Percentiles rank a stretch among this genome's conserved stretches.
These are phyloP conservation scores for Ustilago tritici DNA, from an alignment of 1,284 basidiomycete species.

Conservation along the genomic window DNA sequence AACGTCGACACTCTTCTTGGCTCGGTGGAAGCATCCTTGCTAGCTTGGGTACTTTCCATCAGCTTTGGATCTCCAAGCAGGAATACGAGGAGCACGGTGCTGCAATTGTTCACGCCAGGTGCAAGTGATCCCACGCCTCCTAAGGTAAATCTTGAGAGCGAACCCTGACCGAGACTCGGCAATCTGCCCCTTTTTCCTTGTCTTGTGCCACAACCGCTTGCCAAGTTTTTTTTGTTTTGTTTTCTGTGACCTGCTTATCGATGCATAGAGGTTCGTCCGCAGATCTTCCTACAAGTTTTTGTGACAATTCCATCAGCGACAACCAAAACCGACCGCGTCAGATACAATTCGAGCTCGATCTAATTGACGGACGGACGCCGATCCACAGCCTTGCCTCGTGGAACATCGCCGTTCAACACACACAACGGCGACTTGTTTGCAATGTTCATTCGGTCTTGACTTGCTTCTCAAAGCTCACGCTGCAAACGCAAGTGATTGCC, in stretches of 20 bases:
- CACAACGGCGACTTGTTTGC: conserved; percentile 1
- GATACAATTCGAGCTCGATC: neutral
- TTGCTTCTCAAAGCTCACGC: neutral
- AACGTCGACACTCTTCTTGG: conserved; percentile 67
- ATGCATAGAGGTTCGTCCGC: conserved; percentile 17
- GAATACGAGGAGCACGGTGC: conserved; percentile 69
- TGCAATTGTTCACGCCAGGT: conserved; percentile 65
- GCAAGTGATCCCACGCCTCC: conserved; percentile 46
- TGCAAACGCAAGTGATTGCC: neutral
- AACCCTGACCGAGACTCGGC: conserved; percentile 38
- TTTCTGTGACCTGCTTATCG: conserved; percentile 23
- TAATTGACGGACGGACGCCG: conserved; percentile 17
- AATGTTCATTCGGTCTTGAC: neutral
- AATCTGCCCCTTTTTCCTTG: conserved; percentile 10
- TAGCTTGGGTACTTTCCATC: conserved; percentile 67
- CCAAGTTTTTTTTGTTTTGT: neutral
- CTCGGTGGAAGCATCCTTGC: conserved; percentile 67
- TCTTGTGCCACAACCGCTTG: neutral
- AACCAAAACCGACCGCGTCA: conserved; percentile 9
- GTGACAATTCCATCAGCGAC: neutral
- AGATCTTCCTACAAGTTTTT: conserved; percentile 3
- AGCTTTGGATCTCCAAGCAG: conserved; percentile 68
- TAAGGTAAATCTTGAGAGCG: conserved; percentile 6
- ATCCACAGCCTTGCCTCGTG: conserved; percentile 9
- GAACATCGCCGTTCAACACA: neutral